Percentiles rank a stretch among this genome's conserved stretches.
Evolutionary conservation across 306 rosid species (phyloP).

Genomic region (Heteromeles arbutifolia): DNA sequence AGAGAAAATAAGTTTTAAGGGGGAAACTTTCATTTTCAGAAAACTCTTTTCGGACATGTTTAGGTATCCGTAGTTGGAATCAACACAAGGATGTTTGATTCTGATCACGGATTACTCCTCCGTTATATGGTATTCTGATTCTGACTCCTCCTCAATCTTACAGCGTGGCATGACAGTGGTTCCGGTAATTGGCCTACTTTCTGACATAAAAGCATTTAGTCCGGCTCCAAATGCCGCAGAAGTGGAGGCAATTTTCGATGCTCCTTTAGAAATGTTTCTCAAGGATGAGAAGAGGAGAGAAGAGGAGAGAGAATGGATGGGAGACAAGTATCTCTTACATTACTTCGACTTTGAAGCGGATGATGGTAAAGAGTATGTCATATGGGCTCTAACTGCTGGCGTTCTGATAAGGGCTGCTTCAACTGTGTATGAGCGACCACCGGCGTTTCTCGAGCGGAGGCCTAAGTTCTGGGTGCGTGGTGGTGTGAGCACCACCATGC

Average conservation of each 20-base stretch:
- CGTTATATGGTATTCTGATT: no score
- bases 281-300: conserved; percentile 78
- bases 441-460: conserved; percentile 60
- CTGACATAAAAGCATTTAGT: conserved; percentile 52
- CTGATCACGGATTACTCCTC: no score
- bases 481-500: conserved; percentile 17
- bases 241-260: conserved; percentile 76
- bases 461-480: conserved; percentile 73
- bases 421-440: conserved; percentile 43
- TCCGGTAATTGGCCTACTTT: conserved; percentile 75
- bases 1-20: no score
- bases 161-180: conserved; percentile 57
- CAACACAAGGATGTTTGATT: no score
- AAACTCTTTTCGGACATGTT: neutral
- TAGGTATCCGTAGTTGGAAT: no score
- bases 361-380: conserved; percentile 40
- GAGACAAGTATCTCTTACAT: conserved; percentile 56
- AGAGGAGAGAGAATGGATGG: conserved; percentile 67
- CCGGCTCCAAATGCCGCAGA: conserved; percentile 62
- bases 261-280: conserved; percentile 85
- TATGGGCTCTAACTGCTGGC: conserved; percentile 92
- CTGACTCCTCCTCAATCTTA: neutral
- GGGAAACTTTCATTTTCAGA: no score
- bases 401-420: conserved; percentile 66
- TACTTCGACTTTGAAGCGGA: conserved; percentile 54